Evolutionary conservation across 805 yeast species (phyloP), one percentile per base, ranked within the genome.

Genomic region (Torulaspora quercuum): DNA sequence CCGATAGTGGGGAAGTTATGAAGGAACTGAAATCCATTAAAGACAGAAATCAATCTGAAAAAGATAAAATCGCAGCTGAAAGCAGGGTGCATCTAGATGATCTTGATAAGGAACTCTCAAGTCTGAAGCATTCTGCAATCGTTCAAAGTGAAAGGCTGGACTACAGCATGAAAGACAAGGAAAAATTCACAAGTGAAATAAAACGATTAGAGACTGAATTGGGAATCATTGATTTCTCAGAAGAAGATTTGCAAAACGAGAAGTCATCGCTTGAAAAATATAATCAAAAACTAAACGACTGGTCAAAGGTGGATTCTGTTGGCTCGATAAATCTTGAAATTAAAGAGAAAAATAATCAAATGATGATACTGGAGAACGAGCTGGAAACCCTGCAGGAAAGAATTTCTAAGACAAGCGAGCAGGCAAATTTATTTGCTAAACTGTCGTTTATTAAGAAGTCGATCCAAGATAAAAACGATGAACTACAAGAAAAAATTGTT

Each of bases 381-480:
- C 51, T 78, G 7, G 92, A 85, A 7, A 67, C 66, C 0, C 49
- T 78, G 10, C 72, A 73, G 38, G 67, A 67, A 11, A 70, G 75
- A 13, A 64, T 84, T 9, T 52, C 73, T 4, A 59, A 64, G 10
- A 69, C 74, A 3, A 80, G 75, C 47, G 70, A 72, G 48, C 81
- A 76, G 50, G 66, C 82, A 1, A 88, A 79, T 32, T 49, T 69
- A 2, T 65, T 73, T 42, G 81, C 86, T 0, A 76, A 73, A 44
- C 50, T 77, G 3, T 64, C 70, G 0, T 50, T 78, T 29, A 28
- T 53, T 37, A 59, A 51, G 41, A 39, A 43, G 9, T 39, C 50
- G 1, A 15, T 51, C 5, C 42, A 49, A 10, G 45, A 58, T 7
- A 48, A 46, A 29, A 19, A 38, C 5, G 31, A 33, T 1, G 31